Percentiles rank a stretch among this genome's conserved stretches.
phyloP scores from a whole-genome alignment of 345 rosid genomes.

The Dimocarpus longan region DNA sequence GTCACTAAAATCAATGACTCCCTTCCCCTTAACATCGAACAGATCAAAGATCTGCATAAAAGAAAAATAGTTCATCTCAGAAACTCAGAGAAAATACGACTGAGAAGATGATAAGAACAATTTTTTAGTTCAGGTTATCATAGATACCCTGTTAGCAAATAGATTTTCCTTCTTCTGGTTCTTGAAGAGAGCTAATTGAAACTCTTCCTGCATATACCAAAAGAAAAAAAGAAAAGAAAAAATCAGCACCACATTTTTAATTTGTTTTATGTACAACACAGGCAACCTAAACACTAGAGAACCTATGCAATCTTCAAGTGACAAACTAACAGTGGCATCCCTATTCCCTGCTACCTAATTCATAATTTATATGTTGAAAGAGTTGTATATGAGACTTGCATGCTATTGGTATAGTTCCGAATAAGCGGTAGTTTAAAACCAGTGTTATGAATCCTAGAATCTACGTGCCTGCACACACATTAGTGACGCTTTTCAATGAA shows the following conservation, averaged over 20 bases:
- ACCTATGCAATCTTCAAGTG: background rate
- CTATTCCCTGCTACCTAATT: background rate
- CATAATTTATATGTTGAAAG: background rate
- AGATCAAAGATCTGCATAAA: slow-evolving; percentile 83
- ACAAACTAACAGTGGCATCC: background rate
- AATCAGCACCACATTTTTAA: background rate
- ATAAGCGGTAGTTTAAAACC: background rate
- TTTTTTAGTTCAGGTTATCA: background rate
- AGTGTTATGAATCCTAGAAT: background rate
- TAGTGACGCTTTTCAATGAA: background rate
- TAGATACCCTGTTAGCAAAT: slow-evolving; percentile 85
- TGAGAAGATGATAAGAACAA: background rate
- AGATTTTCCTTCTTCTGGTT: slow-evolving; percentile 88
- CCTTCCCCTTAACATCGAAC: slow-evolving; percentile 90
- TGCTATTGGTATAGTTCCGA: background rate
- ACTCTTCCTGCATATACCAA: slow-evolving; percentile 80
- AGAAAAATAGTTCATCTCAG: background rate
- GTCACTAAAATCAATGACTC: slow-evolving; percentile 92
- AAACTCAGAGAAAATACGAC: slow-evolving; percentile 1
- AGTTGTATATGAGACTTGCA: background rate
- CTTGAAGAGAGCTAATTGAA: slow-evolving; percentile 92
- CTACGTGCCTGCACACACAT: background rate
- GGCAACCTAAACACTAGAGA: background rate
- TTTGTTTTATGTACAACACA: background rate
- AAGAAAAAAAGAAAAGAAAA: background rate